A percentile compares a stretch with the other conserved stretches of the same genome.
Evolutionary conservation across 73 alveolate genomes (phyloP).

Genomic region (Urostyla sp.): DNA sequence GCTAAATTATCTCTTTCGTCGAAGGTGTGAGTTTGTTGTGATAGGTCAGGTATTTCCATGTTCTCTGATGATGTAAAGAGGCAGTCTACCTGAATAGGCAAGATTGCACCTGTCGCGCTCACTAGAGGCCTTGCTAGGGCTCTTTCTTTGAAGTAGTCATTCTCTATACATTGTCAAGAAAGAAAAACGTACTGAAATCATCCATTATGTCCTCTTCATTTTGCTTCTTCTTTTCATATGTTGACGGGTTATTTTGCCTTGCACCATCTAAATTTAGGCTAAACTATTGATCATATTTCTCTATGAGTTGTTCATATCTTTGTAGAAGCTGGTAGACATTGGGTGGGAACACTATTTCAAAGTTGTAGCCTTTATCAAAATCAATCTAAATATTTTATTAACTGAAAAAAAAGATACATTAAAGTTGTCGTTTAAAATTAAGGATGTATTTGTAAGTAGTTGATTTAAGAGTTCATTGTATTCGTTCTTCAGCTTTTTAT

Average conservation of each 20-base stretch:
- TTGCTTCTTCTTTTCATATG: no score
- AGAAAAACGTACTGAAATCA: no score
- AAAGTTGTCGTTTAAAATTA: slow-evolving; percentile 19
- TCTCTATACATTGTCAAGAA: no score
- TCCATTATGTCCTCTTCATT: no score
- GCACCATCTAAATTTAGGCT: no score
- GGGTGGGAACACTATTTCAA: slow-evolving; percentile 68
- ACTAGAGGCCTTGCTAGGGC: no score
- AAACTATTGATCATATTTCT: not conserved
- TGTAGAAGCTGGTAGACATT: slow-evolving; percentile 59
- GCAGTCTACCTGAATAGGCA: no score
- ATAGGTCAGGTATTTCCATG: slow-evolving; percentile 10
- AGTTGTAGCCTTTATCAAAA: slow-evolving; percentile 44
- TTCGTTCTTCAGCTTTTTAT: slow-evolving; percentile 56
- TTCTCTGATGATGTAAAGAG: no score
- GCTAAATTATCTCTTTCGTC: slow-evolving; percentile 46
- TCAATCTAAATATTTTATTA: slow-evolving; percentile 33
- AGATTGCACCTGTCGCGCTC: no score
- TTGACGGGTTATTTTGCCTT: no score
- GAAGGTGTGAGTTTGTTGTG: slow-evolving; percentile 11
- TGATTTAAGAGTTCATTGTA: slow-evolving; percentile 53
- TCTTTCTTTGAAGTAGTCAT: no score
- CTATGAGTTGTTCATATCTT: slow-evolving; percentile 25
- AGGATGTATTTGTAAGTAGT: slow-evolving; percentile 14
- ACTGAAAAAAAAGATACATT: not conserved